phyloP scores from a whole-genome alignment of 2,329 filamentous ascomycete species.

The Ophiostoma sp. region DNA sequence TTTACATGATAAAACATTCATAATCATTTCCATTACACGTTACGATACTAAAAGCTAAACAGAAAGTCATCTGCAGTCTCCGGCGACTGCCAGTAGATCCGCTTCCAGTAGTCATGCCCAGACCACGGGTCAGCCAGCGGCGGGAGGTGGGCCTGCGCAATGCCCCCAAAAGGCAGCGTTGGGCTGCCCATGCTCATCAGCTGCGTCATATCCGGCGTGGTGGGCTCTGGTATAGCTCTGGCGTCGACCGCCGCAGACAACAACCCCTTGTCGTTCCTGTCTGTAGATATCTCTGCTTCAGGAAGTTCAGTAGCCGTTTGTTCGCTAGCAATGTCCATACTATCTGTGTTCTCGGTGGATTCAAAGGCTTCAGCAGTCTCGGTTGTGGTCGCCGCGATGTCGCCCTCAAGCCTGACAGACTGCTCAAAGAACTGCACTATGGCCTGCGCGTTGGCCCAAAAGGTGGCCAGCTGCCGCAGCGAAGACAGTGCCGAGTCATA shows the following conservation, averaged over 20 bases:
- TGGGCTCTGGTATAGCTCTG: neutral
- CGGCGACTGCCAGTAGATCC: constrained; percentile 20
- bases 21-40: neutral
- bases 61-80: constrained; percentile 17
- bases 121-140: neutral
- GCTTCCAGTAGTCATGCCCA: constrained; percentile 12
- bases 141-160: neutral
- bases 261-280: neutral
- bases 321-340: neutral
- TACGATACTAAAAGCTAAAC: neutral
- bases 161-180: neutral
- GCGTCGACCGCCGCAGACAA: neutral
- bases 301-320: neutral
- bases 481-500: constrained; percentile 27
- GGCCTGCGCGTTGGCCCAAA: constrained; percentile 27
- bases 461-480: constrained; percentile 25
- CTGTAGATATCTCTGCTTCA: neutral
- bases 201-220: neutral
- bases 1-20: neutral
- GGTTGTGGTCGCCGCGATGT: neutral
- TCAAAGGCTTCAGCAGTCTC: neutral
- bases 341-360: neutral
- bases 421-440: constrained; percentile 5
- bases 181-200: neutral
- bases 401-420: neutral